Evolutionary conservation across 495 filamentous ascomycete genomes (phyloP), one percentile per base, ranked within the genome.

Genomic region (Acidomyces sp.): DNA sequence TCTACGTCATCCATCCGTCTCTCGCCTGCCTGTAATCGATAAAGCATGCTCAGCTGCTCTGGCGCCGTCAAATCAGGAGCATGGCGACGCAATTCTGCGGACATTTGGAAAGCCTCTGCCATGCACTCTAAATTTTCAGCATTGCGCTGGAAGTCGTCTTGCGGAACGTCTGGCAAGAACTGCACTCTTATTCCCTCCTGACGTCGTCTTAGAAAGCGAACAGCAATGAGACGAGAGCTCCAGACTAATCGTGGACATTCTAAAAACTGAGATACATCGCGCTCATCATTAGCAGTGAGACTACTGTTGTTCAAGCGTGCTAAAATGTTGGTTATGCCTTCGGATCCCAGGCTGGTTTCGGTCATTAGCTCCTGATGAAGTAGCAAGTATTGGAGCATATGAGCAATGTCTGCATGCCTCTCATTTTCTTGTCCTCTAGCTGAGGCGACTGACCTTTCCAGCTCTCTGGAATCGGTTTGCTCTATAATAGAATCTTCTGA

Each of bases 91-190:
- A 52, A 11, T 18, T 43, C 31, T 17, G 25, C 37, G 5, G 48
- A 52, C 38, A 33, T 47, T 17, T 39, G 34, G 29, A 38, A 52
- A 3, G 43, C 38, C 22, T 52, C 45, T 2, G 44, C 48, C 32
- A 47, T 34, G 27, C 38, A 5, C 28, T 52, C 48, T n/a, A 25
- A 32, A 1, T 27, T 19, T 12, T 41, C 3, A 10, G 17, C 3
- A 15, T n/a, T 19, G 2, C 6, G 13, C 21, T 24, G 6, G 9
- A 12, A 12, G 18, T 21, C 18, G 6, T 10, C 18, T 12, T 28
- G 2, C 20, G 11, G 2, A 2, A 5, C 13, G 13, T 9, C 24
- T 19, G 13, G 6, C 5, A 16, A 7, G 37, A 40, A 16, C 11
- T 6, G 15, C 13, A 30, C 6, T 3, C 17, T 9, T 10, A 3